Base-by-base conservation (phyloP, 306 rosid genomes). In the Alnus rubra region DNA sequence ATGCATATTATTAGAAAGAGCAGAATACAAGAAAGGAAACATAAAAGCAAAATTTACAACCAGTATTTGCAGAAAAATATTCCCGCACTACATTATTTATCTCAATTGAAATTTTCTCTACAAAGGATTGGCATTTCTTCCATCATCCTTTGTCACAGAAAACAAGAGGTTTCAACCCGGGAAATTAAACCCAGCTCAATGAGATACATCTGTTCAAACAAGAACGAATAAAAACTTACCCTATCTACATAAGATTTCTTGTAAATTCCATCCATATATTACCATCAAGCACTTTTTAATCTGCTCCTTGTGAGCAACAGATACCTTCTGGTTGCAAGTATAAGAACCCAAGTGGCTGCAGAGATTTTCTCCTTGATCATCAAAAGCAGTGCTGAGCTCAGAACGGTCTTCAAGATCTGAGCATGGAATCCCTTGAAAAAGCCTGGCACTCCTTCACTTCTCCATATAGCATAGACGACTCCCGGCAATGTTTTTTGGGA, bases 331-430 rank as follows among this genome's bases (percentile, higher is more conserved):
- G 86, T 33, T 71, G 98, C 97, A 71, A 96, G 96, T 70, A 93
- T 88, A 70, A 96, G 84, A 47, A 96, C 93, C 99, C 99, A 91
- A 35, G 99, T 88, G 60, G 92, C 81, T 63, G 97, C 91, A 33
- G 91, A 87, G 65, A 96, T 91, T 78, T 96, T 96, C 84, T 96
- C 99, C 89, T 96, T 96, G 89, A 96, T 96, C 99, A 96, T 96
- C 87, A 96, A 87, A 83, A 96, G 97, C 78, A 96, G 78, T 18
- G 99, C 99, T 1, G 99, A 91, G 82, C 98, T 96, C 69, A 96
- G 87, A 80, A 96, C 99, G 16, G 99, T 96, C 88, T 96, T 96
- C 84, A 96, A 84, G 85, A 96, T 93, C 85, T 96, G 99, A 78
- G 97, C 99, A 39, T 96, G 89, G 84, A 96, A 83, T 81, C 99